A percentile compares a stretch with the other conserved stretches of the same genome.
Evolutionary conservation across 768 basidiomycete species (phyloP).

Genomic region (Hortiboletus campestris): DNA sequence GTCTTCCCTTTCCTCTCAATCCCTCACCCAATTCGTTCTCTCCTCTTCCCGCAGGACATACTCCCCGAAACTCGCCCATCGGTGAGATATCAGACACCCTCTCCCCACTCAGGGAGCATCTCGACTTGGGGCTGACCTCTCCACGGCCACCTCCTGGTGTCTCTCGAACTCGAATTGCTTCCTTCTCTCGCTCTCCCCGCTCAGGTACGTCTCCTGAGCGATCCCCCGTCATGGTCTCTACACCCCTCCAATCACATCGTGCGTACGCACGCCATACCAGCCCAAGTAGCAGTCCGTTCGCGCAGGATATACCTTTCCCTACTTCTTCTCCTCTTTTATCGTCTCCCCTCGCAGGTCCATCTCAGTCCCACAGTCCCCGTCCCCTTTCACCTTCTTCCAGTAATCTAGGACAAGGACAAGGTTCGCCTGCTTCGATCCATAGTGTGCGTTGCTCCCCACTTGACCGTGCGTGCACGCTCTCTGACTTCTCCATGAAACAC

Average conservation of each 20-base stretch:
- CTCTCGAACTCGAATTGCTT: slow-evolving; percentile 1
- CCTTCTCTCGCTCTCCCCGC: slow-evolving; percentile 15
- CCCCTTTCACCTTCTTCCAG: slow-evolving; percentile 8
- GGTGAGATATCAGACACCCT: slow-evolving; percentile 15
- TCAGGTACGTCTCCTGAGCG: slow-evolving; percentile 10
- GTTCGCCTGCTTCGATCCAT: slow-evolving; percentile 11
- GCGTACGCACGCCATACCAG: slow-evolving; percentile 10
- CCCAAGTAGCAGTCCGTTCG: slow-evolving; percentile 5
- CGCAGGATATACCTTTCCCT: slow-evolving; percentile 13
- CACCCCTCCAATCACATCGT: slow-evolving; percentile 2
- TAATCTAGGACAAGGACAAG: background rate
- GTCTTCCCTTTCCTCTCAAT: slow-evolving; percentile 27
- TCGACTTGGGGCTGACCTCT: background rate
- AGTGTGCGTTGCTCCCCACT: slow-evolving; percentile 10
- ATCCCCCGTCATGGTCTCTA: background rate
- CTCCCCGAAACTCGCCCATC: slow-evolving; percentile 6
- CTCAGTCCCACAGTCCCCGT: background rate
- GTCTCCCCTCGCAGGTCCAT: slow-evolving; percentile 7
- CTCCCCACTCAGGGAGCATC: slow-evolving; percentile 19
- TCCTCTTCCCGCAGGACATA: background rate
- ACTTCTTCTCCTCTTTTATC: slow-evolving; percentile 9
- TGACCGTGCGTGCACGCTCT: too few relatives aligned
- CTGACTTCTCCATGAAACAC: background rate
- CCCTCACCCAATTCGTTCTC: slow-evolving; percentile 13
- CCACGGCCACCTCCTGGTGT: background rate